Percentiles rank a stretch among this genome's conserved stretches.
These are phyloP conservation scores for Marasmius sp. DNA, from an alignment of 1,284 basidiomycete species.

Conservation along the genomic window DNA sequence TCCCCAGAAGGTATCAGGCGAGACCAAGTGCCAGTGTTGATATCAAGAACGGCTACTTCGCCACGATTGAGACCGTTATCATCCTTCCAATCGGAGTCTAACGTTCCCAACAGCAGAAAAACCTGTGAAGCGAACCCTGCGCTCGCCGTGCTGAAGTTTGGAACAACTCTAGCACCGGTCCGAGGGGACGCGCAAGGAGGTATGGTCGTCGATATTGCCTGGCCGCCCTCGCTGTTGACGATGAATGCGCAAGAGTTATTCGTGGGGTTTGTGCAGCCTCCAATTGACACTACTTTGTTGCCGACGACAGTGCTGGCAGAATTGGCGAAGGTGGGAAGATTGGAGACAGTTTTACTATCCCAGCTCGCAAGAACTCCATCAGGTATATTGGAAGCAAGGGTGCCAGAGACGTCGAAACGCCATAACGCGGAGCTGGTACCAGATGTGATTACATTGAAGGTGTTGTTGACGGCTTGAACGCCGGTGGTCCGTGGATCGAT, in stretches of 20 bases:
- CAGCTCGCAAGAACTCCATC: conserved; percentile 54
- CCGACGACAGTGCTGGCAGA: conserved; percentile 59
- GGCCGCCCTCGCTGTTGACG: neutral
- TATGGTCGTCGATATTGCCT: conserved; percentile 9
- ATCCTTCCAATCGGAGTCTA: conserved; percentile 69
- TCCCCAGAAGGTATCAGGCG: conserved; percentile 74
- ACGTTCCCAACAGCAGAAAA: conserved; percentile 66
- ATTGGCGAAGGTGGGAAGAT: conserved; percentile 39
- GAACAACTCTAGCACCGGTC: conserved; percentile 55
- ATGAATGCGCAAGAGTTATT: conserved; percentile 48
- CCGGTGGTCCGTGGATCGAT: neutral
- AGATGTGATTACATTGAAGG: conserved; percentile 36
- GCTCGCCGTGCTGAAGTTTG: conserved; percentile 58
- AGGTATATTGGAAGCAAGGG: conserved; percentile 65
- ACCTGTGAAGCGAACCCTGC: conserved; percentile 60
- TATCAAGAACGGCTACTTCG: conserved; percentile 53
- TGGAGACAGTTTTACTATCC: conserved; percentile 44
- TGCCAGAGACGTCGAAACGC: conserved; percentile 65
- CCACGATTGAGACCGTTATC: conserved; percentile 41
- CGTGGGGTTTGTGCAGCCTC: conserved; percentile 57
- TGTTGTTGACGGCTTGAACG: conserved; percentile 11
- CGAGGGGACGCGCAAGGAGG: conserved; percentile 72
- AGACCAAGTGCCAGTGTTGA: conserved; percentile 65
- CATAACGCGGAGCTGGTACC: conserved; percentile 63
- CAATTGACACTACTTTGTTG: conserved; percentile 50